Evolutionary conservation across 2,329 filamentous ascomycete species (phyloP).

Genomic region (Fusarium sp.): DNA sequence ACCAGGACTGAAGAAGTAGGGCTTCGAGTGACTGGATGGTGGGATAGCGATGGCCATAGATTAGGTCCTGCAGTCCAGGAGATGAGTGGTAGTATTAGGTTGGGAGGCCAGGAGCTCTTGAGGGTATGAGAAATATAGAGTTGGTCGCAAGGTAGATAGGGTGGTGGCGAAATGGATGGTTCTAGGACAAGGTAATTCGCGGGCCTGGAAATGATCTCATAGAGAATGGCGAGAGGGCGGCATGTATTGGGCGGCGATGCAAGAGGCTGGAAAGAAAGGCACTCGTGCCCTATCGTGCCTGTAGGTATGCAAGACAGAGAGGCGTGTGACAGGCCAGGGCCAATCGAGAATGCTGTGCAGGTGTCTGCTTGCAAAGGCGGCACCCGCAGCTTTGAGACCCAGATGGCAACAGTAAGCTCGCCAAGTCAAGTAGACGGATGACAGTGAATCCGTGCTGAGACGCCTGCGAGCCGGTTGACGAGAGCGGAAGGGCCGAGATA

Average conservation of each 20-base stretch:
- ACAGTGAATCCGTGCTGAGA: not conserved
- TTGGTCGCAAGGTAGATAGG: conserved; percentile 2
- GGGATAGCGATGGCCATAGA: conserved; percentile 39
- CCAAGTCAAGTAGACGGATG: not conserved
- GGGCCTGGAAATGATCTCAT: conserved; percentile 8
- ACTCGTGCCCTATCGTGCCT: conserved; percentile 20
- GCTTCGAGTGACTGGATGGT: conserved; percentile 20
- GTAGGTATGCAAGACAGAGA: conserved; percentile 32
- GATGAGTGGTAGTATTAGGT: conserved; percentile 1
- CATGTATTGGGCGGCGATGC: conserved; percentile 20
- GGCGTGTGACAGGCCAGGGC: conserved; percentile 13
- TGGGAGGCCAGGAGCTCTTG: conserved; percentile 2
- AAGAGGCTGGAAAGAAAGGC: conserved; percentile 22
- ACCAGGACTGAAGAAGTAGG: conserved; percentile 15
- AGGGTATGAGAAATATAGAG: not conserved
- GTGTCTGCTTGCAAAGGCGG: conserved; percentile 12
- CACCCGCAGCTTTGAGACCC: not conserved
- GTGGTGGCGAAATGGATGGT: conserved; percentile 13
- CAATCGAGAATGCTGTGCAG: conserved; percentile 23
- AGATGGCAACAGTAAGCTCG: not conserved
- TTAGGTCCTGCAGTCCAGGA: not conserved
- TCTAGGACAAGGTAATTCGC: conserved; percentile 7
- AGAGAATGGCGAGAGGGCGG: conserved; percentile 6
- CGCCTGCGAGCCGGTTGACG: not conserved
- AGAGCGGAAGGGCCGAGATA: not conserved